Base-by-base conservation (phyloP, 495 filamentous ascomycete genomes). In the Penicillium egyptiacum region DNA sequence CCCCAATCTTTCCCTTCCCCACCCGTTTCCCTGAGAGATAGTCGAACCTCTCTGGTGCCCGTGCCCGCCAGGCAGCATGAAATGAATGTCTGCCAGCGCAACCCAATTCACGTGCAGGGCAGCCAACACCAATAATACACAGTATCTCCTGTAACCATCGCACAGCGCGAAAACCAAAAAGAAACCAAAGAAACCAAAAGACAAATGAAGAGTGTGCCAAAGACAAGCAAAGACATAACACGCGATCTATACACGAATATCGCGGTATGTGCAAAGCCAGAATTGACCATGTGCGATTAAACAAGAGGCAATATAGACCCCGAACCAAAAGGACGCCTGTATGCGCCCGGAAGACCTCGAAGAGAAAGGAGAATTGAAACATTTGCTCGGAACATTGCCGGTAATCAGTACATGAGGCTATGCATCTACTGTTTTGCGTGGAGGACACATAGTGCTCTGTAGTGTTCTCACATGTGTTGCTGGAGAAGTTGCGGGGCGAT, bases 401-500 rank as follows among this genome's bases (percentile, higher is more conserved):
- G 7, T 12, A 12, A 31, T 26, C 20, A 46, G 11, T 16, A 20
- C 8, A 25, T 19, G 53, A 55, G 16, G 5, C 1, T 5, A 26
- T 37, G 42, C 3, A 46, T 30, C 35, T 28, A 23, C 26, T 17
- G 5, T 19, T 5, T 2, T 16, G 22, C 22, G 4, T 25, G 28
- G 28, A 49, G 28, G 28, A 49, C 17, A 30, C n/a, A 41, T 10
- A 9, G 19, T 5, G 17, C 46, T 50, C 33, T 11, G 17, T 9
- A 40, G 23, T 23, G 50, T 37, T 47, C 61, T 73, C 67, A 79
- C 35, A 80, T 74, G 7, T 76, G 76, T 59, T 79, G 77, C 53
- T 78, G 77, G 14, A 80, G 59, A 55, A 79, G 69, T 56, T 77
- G 75, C 39, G 76, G 71, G 17, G 71, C 70, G 50, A 81, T 75